Percentiles rank a stretch among this genome's conserved stretches.
Evolutionary conservation across 306 rosid species (phyloP).

Genomic region (Citrullus amarus): DNA sequence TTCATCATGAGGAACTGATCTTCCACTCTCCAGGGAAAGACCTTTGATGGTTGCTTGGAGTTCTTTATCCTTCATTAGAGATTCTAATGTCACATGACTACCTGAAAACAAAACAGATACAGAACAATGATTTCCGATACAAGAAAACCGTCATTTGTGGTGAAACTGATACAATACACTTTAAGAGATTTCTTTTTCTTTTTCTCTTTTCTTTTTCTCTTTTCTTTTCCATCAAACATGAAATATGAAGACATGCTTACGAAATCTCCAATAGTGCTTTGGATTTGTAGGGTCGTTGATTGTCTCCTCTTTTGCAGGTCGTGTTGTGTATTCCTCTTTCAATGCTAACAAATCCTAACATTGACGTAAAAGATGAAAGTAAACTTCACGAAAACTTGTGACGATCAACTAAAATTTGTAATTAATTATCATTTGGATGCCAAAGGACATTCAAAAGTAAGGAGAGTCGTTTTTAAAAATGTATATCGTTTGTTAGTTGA

Average conservation of each 20-base stretch:
- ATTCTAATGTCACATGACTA: constrained; percentile 68
- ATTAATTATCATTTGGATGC: background rate
- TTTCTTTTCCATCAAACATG: background rate
- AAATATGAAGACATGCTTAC: constrained; percentile 30
- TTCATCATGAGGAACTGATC: constrained; percentile 44
- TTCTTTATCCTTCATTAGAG: constrained; percentile 53
- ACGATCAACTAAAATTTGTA: background rate
- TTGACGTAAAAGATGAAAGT: background rate
- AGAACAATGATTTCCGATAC: background rate
- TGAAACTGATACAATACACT: background rate
- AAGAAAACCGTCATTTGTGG: background rate
- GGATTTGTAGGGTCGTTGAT: constrained; percentile 96
- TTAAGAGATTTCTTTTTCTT: background rate
- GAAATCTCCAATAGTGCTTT: constrained; percentile 95
- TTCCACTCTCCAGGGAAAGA: constrained; percentile 49
- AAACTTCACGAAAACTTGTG: background rate
- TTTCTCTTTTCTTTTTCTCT: background rate
- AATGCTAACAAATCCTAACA: constrained; percentile 73
- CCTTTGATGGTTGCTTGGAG: constrained; percentile 48
- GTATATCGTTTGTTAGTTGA: background rate
- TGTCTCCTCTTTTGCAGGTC: constrained; percentile 83
- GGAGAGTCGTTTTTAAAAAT: background rate
- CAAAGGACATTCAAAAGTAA: background rate
- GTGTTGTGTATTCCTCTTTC: constrained; percentile 68
- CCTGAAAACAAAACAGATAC: constrained; percentile 33